Evolutionary conservation across 768 basidiomycete species (phyloP).

Genomic region (Suillus subluteus): DNA sequence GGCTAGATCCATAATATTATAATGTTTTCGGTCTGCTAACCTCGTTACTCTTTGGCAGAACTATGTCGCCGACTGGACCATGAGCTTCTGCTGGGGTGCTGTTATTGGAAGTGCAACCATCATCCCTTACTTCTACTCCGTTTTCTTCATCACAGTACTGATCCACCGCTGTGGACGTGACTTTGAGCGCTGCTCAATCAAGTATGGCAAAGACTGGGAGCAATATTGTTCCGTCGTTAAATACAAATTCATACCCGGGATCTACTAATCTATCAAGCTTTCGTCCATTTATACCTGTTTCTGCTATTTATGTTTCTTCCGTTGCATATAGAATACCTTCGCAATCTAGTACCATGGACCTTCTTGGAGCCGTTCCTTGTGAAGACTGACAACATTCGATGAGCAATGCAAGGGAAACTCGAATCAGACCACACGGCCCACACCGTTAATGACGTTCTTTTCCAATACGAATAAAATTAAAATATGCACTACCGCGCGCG

Average conservation of each 20-base stretch:
- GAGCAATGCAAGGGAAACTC: not conserved
- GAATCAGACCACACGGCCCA: not conserved
- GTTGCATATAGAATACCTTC: not conserved
- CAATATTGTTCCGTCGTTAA: constrained; percentile 85
- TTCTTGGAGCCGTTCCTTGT: not conserved
- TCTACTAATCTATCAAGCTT: constrained; percentile 58
- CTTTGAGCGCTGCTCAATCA: constrained; percentile 90
- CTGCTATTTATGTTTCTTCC: not conserved
- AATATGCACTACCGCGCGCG: not conserved
- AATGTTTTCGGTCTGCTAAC: not conserved
- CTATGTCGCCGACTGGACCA: constrained; percentile 92
- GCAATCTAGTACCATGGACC: not conserved
- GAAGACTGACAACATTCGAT: not conserved
- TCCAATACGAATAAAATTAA: not conserved
- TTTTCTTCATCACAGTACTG: constrained; percentile 94
- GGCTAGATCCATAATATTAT: constrained; percentile 27
- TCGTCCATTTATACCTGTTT: constrained; percentile 14
- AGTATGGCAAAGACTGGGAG: constrained; percentile 97
- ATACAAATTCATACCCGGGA: constrained; percentile 86
- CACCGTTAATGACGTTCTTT: not conserved
- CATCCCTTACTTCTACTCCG: constrained; percentile 96
- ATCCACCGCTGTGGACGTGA: constrained; percentile 91
- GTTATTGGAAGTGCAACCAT: constrained; percentile 73
- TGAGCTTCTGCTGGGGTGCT: constrained; percentile 85
- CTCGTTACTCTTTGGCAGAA: constrained; percentile 51